Percentiles rank a stretch among this genome's conserved stretches.
Evolutionary conservation across 1,139 yeast genomes (phyloP).

Genomic region (Geotrichum fermentans): DNA sequence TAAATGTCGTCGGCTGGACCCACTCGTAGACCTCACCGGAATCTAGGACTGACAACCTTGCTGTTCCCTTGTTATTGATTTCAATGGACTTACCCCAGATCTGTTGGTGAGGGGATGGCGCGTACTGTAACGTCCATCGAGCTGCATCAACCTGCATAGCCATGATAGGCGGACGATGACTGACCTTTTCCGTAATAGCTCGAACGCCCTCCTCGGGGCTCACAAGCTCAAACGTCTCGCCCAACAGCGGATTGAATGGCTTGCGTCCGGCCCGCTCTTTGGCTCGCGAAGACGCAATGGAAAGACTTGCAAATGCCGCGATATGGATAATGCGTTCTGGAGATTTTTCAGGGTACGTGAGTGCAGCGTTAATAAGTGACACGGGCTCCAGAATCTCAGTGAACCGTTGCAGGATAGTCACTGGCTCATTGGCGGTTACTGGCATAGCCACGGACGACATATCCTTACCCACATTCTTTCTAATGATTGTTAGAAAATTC

Average conservation of each 20-base stretch:
- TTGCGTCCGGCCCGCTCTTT: conserved; percentile 75
- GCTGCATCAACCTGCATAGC: conserved; percentile 71
- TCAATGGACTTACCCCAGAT: conserved; percentile 95
- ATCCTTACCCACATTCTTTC: conserved; percentile 92
- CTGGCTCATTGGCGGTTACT: conserved; percentile 87
- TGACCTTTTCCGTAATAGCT: conserved; percentile 69
- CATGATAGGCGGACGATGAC: conserved; percentile 77
- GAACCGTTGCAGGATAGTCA: conserved; percentile 71
- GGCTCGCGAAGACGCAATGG: conserved; percentile 62
- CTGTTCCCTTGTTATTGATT: conserved; percentile 65
- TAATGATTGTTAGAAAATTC: conserved; percentile 66
- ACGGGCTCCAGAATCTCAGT: conserved; percentile 78
- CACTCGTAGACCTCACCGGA: conserved; percentile 74
- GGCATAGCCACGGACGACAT: conserved; percentile 87
- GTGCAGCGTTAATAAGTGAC: conserved; percentile 59
- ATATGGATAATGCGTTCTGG: conserved; percentile 62
- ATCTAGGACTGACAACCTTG: conserved; percentile 50
- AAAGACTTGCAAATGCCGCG: conserved; percentile 79
- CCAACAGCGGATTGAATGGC: conserved; percentile 87
- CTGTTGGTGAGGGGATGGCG: conserved; percentile 79
- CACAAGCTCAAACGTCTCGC: conserved; percentile 81
- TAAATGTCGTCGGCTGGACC: conserved; percentile 74
- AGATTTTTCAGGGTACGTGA: conserved; percentile 39
- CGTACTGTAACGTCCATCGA: conserved; percentile 70
- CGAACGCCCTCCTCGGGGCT: conserved; percentile 72